A percentile compares a stretch with the other conserved stretches of the same genome.
These are phyloP conservation scores for Exophiala spinifera DNA, from an alignment of 2,329 filamentous ascomycete species.

Conservation along the genomic window DNA sequence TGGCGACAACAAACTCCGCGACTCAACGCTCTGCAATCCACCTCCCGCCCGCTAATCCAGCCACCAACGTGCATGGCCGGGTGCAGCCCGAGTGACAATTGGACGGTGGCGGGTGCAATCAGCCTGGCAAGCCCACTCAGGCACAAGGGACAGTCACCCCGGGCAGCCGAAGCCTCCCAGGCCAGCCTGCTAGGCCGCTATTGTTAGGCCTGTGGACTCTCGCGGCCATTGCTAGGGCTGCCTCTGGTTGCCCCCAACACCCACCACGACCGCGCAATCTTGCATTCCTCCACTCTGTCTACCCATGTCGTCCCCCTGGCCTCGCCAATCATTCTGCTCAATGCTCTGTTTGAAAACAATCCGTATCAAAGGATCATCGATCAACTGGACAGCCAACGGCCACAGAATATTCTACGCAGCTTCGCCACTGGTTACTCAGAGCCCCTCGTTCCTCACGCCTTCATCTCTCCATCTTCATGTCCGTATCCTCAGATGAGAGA, in stretches of 20 bases:
- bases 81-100: too few species aligned
- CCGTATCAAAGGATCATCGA: not conserved
- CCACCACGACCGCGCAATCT: constrained; percentile 8
- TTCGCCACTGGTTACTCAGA: not conserved
- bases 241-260: not conserved
- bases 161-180: not conserved
- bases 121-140: not conserved
- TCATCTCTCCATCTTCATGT: too few species aligned
- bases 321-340: constrained; percentile 12
- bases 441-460: too few species aligned
- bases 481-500: too few species aligned
- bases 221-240: not conserved
- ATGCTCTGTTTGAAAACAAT: not conserved
- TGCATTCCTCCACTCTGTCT: constrained; percentile 1
- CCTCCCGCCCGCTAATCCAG: not conserved
- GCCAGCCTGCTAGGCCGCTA: too few species aligned
- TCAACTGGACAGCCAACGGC: constrained; percentile 21
- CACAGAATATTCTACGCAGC: constrained; percentile 19
- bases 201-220: not conserved
- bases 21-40: not conserved
- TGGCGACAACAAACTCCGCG: not conserved
- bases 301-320: not conserved
- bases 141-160: not conserved
- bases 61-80: too few species aligned
- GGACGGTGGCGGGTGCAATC: too few species aligned